Percentiles rank a stretch among this genome's conserved stretches.
phyloP scores from a whole-genome alignment of 441 rosid genomes.

The Populus hybrid region DNA sequence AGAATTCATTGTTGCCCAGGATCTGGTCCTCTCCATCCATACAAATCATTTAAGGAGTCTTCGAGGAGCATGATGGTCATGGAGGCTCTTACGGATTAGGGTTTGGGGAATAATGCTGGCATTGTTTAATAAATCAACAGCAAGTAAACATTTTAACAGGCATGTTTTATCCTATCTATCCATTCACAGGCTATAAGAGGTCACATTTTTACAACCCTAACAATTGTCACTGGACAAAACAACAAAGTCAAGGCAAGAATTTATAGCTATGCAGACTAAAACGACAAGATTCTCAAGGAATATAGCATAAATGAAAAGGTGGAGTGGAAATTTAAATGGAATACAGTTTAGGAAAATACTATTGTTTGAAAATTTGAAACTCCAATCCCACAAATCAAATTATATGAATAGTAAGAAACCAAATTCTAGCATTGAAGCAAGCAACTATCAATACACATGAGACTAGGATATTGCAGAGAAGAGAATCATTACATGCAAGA shows the following conservation, averaged over 20 bases:
- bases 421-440: not conserved
- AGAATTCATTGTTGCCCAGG: slow-evolving; percentile 27
- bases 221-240: not conserved
- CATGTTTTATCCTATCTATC: not conserved
- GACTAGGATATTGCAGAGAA: not conserved
- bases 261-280: not conserved
- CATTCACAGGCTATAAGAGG: not conserved
- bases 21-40: slow-evolving; percentile 34
- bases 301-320: not conserved
- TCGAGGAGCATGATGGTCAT: not conserved
- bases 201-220: no score
- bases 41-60: slow-evolving; percentile 22
- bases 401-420: not conserved
- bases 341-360: not conserved
- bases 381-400: slow-evolving; percentile 1
- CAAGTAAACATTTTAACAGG: not conserved
- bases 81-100: slow-evolving; percentile 10
- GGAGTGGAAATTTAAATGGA: not conserved
- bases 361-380: not conserved
- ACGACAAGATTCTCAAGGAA: not conserved
- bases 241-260: not conserved
- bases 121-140: not conserved
- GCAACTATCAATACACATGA: not conserved
- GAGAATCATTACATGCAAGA: not conserved
- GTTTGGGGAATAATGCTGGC: slow-evolving; percentile 3